Evolutionary conservation across 805 yeast genomes (phyloP), one percentile per base, ranked within the genome.

Genomic region (Wickerhamiella kurtzmanii): DNA sequence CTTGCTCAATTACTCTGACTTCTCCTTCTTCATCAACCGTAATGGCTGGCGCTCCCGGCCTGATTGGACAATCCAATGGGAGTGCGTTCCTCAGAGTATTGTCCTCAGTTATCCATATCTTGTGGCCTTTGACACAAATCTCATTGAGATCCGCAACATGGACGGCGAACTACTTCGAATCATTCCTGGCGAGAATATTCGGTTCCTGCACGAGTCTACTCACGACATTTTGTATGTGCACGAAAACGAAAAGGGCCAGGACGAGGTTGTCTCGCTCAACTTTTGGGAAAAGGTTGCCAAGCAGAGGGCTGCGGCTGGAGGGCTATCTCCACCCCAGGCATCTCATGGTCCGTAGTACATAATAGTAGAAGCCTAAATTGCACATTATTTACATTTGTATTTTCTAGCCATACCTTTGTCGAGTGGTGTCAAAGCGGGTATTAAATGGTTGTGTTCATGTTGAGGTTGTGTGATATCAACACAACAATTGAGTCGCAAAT

Each of bases 31-130:
- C 64, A 94, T 92, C 56, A 88, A 92, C 59, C 75, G 82, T 49
- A 88, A 88, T 62, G 98, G 98, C 20, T 92, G 98, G 98, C 75
- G 96, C 56, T 81, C 94, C 17, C 77, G 88, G 52, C 85, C 92
- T 40, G 89, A 85, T 44, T 88, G 95, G 88, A 82, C 88, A 53
- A 81, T 92, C 45, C 79, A 82, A 60, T 92, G 98, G 98, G 97
- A 92, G 66, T 96, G 97, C 35, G 75, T 79, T 44, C 97, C 98
- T 4, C 92, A 82, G 59, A 78, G 80, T 51, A 86, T 92, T 63
- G 94, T 96, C 16, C 71, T 92, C 41, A 86, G 94, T 75, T 89
- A 88, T 66, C 98, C 98, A 2, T 89, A 87, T 60, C 69, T 92
- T 46, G 67, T 92, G 44, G 92, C 96, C 3, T 92, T 92, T 66